phyloP scores from a whole-genome alignment of 2,329 filamentous ascomycete species.

The Talaromyces sp. region DNA sequence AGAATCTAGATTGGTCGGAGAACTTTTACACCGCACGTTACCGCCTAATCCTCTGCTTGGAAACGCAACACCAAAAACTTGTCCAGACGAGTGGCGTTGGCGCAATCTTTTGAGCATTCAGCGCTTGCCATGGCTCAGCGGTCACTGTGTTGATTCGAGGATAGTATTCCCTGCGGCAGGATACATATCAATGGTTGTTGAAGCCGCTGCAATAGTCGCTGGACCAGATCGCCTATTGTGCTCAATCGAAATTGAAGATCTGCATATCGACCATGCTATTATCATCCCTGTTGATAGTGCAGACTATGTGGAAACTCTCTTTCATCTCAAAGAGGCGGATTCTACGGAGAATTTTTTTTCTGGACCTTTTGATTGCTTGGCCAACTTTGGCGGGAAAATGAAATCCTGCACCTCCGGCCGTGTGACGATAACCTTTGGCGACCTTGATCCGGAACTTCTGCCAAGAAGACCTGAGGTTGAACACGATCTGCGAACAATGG shows the following conservation, averaged over 20 bases:
- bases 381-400: background rate
- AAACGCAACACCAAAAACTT: background rate
- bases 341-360: background rate
- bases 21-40: background rate
- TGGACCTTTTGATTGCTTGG: slow-evolving; percentile 4
- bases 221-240: slow-evolving; percentile 8
- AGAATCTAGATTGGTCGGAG: slow-evolving; percentile 13
- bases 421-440: background rate
- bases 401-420: background rate
- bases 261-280: slow-evolving; percentile 20
- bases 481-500: slow-evolving; percentile 10
- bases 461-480: background rate
- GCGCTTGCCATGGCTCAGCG: slow-evolving; percentile 26
- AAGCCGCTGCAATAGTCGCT: slow-evolving; percentile 11
- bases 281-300: slow-evolving; percentile 15
- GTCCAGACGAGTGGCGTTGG: slow-evolving; percentile 13
- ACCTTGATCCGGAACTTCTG: background rate
- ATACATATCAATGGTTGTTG: slow-evolving; percentile 22
- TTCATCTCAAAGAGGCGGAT: background rate
- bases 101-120: slow-evolving; percentile 16
- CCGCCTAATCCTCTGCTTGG: background rate
- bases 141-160: slow-evolving; percentile 27
- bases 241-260: slow-evolving; percentile 19
- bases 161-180: slow-evolving; percentile 26
- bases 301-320: background rate